phyloP scores from a whole-genome alignment of 495 filamentous ascomycete species.

The Lasiosphaeria ovina region DNA sequence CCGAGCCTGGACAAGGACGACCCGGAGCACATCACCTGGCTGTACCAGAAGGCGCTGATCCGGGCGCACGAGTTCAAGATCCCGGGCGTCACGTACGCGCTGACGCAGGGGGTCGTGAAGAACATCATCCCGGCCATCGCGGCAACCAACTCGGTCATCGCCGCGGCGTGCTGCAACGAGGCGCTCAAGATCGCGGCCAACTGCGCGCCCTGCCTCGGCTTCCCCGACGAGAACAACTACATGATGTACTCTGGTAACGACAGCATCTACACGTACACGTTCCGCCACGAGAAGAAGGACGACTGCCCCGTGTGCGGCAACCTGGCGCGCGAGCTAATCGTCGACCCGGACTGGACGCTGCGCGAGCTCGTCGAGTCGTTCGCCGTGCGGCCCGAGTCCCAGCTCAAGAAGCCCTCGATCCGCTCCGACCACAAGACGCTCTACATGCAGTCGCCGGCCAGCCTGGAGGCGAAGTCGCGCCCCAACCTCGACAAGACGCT shows the following conservation, averaged over 20 bases:
- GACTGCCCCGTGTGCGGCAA: conserved; percentile 96
- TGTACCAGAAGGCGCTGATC: conserved; percentile 79
- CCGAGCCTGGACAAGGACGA: conserved; percentile 87
- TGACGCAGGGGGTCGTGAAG: conserved; percentile 97
- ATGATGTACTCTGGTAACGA: conserved; percentile 99
- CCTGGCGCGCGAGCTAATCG: conserved; percentile 66
- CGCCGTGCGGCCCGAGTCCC: conserved; percentile 76
- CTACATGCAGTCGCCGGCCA: conserved; percentile 81
- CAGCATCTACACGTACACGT: conserved; percentile 93
- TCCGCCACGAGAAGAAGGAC: conserved; percentile 83
- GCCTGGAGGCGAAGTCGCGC: conserved; percentile 76
- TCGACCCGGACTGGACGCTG: conserved; percentile 71
- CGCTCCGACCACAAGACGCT: conserved; percentile 78
- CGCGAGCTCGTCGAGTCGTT: conserved; percentile 83
- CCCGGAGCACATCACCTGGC: conserved; percentile 94
- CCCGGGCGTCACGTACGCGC: conserved; percentile 87
- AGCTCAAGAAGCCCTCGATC: conserved; percentile 87
- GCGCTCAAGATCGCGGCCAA: conserved; percentile 89
- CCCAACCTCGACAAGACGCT: conserved; percentile 76
- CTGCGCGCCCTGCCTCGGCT: conserved; percentile 70
- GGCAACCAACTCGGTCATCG: conserved; percentile 95
- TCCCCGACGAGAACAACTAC: conserved; percentile 72
- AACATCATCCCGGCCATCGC: conserved; percentile 99
- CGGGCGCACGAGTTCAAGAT: conserved; percentile 90
- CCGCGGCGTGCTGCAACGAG: conserved; percentile 93